A percentile compares a stretch with the other conserved stretches of the same genome.
phyloP scores from a whole-genome alignment of 2,329 filamentous ascomycete genomes.

The Botrytis fragariae region DNA sequence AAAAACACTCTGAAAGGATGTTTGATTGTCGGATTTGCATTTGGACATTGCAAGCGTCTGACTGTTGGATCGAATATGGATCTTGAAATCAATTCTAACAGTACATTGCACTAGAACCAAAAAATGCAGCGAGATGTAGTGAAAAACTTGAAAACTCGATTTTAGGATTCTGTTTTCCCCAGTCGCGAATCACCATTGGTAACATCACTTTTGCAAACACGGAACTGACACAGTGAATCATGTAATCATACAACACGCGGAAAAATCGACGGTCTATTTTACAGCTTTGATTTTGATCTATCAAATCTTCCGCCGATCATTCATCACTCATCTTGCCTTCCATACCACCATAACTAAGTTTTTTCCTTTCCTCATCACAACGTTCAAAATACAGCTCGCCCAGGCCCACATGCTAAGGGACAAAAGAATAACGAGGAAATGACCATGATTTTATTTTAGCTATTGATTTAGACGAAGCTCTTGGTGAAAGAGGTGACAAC shows the following conservation, averaged over 20 bases:
- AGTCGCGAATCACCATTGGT: background rate
- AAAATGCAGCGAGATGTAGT: background rate
- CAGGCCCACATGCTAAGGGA: conserved; percentile 32
- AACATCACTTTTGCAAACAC: background rate
- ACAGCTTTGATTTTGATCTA: conserved; percentile 36
- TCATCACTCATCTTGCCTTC: conserved; percentile 21
- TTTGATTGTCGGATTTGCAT: background rate
- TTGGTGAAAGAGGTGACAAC: conserved; percentile 81
- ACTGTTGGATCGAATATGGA: background rate
- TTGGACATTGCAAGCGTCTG: background rate
- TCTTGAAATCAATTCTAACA: background rate
- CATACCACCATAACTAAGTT: background rate
- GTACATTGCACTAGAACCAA: background rate
- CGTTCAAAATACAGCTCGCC: conserved; percentile 30
- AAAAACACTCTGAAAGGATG: background rate
- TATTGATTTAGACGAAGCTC: conserved; percentile 64
- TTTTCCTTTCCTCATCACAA: background rate
- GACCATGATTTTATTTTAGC: conserved; percentile 20
- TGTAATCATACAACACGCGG: conserved; percentile 22
- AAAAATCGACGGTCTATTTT: conserved; percentile 39
- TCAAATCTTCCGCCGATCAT: conserved; percentile 30
- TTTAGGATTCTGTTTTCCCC: background rate
- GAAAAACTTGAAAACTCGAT: background rate
- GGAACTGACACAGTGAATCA: background rate
- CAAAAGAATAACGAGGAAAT: conserved; percentile 34